These are phyloP conservation scores for Kuraishia borneana DNA, from an alignment of 805 yeast genomes.

Conservation along the genomic window DNA sequence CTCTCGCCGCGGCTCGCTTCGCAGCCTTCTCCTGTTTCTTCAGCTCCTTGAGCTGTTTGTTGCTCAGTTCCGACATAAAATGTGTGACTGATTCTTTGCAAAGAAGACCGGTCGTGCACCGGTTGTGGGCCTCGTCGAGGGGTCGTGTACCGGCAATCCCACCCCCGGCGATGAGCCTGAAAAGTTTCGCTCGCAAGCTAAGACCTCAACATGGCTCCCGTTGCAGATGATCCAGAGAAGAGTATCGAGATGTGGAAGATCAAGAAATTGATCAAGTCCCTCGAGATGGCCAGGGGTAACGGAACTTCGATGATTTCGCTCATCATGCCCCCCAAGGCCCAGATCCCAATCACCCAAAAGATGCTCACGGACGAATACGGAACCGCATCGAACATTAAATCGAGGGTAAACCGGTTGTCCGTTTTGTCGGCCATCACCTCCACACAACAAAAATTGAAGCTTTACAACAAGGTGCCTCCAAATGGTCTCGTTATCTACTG, in stretches of 20 bases:
- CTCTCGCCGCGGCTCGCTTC: slow-evolving; percentile 81
- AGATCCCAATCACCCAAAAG: slow-evolving; percentile 76
- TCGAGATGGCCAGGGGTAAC: slow-evolving; percentile 91
- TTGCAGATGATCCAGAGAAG: slow-evolving; percentile 71
- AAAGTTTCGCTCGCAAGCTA: too few relatives aligned
- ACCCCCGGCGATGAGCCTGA: too few relatives aligned
- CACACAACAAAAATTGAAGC: slow-evolving; percentile 91
- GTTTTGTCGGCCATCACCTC: slow-evolving; percentile 96
- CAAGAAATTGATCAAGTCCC: slow-evolving; percentile 81
- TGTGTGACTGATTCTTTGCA: too few relatives aligned
- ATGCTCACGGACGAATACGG: slow-evolving; percentile 98
- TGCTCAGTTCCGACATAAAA: slow-evolving; percentile 40
- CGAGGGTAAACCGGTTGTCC: slow-evolving; percentile 92
- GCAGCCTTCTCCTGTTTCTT: slow-evolving; percentile 89
- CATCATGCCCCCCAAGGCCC: slow-evolving; percentile 92
- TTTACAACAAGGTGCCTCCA: slow-evolving; percentile 81
- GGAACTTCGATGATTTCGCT: slow-evolving; percentile 99
- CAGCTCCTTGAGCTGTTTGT: slow-evolving; percentile 78
- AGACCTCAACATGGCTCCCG: slow-evolving; percentile 27
- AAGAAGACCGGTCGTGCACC: too few relatives aligned
- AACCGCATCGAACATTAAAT: slow-evolving; percentile 95
- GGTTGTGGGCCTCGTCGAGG: too few relatives aligned
- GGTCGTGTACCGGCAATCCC: too few relatives aligned
- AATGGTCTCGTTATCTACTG: slow-evolving; percentile 95
- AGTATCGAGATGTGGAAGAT: slow-evolving; percentile 99